Base-by-base conservation (phyloP, 305 asterid species). In the Fraxinus greggii region DNA sequence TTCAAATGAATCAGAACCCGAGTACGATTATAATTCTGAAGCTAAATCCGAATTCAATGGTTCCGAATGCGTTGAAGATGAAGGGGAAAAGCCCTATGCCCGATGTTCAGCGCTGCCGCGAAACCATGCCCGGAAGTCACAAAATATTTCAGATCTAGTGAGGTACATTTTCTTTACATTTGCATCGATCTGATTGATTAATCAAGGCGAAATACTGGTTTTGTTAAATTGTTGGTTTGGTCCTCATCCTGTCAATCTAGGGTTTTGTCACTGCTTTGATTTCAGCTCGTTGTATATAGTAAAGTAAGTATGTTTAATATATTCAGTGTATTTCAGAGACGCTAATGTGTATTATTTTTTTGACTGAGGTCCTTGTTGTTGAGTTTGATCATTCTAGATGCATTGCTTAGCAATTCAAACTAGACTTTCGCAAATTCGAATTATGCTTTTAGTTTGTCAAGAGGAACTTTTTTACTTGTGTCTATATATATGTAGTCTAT, bases 131-230 rank as follows among this genome's bases (percentile, higher is more conserved):
- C 83, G 87, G 65, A 92, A 94, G 90, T 90, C 93, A 61, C 89
- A 87, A 83, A 95, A 95, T 76, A 95, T 91, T 35, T 91, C 79
- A 76, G 97, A 97, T 83, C 94, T 94, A 42, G 78, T 92, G 29
- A 88, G 97, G 98, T 93, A 26, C 32, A 82, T 75, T 83, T 35
- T 59, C 33, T 23, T 40, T 38, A 3, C 3, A 19, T 21, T 76
- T 51, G 1, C 9, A 8, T 21, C n/a, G 81, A 40, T 67, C 56
- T 76, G 76, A 56, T 81, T 84, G 29, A 76, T 40, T 82, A 40
- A 59, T 40, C 45, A 35, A 40, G 42, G 73, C 36, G 19, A 78
- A 29, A 5, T 67, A 19, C 48, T 54, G 78, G 12, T 81, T 42
- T 79, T 42, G n/a, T 77, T 75, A 61, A 54, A 76, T 65, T 75